A percentile compares a stretch with the other conserved stretches of the same genome.
phyloP scores from a whole-genome alignment of 2,329 filamentous ascomycete species.

The Aspergillus clavatus region DNA sequence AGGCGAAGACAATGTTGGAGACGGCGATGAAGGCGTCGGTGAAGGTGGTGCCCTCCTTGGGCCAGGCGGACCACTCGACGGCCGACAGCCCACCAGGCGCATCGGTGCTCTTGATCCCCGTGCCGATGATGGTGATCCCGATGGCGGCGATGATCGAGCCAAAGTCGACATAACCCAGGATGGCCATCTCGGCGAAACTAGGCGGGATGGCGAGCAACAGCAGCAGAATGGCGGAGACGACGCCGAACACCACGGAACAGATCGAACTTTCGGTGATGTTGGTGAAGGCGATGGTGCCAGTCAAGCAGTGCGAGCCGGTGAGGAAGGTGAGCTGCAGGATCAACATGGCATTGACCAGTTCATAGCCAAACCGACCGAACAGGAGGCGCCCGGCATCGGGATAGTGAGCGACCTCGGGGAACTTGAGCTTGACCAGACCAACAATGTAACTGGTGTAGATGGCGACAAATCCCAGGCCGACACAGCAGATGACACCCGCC shows the following conservation, averaged over 20 bases:
- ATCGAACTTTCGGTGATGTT: conserved; percentile 37
- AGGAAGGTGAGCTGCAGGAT: conserved; percentile 41
- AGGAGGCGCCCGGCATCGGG: conserved; percentile 42
- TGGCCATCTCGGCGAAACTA: conserved; percentile 35
- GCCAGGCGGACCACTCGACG: conserved; percentile 29
- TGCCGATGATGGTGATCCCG: conserved; percentile 34
- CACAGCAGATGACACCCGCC: conserved; percentile 40
- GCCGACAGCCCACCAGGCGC: conserved; percentile 20
- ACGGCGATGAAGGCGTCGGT: conserved; percentile 31
- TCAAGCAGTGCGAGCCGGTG: conserved; percentile 42
- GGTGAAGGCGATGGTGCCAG: conserved; percentile 44
- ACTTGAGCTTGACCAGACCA: conserved; percentile 36
- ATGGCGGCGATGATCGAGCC: conserved; percentile 33
- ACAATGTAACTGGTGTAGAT: conserved; percentile 42
- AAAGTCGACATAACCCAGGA: conserved; percentile 37
- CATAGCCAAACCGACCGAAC: conserved; percentile 41
- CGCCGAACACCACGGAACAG: conserved; percentile 41
- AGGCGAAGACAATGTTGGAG: conserved; percentile 38
- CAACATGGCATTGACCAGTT: conserved; percentile 42
- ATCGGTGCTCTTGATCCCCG: conserved; percentile 25
- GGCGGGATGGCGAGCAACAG: conserved; percentile 32
- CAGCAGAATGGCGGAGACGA: conserved; percentile 39
- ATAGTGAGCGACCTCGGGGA: conserved; percentile 41
- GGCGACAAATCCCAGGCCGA: conserved; percentile 38
- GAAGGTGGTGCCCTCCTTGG: conserved; percentile 28